These are phyloP conservation scores for Quercus suber DNA, from an alignment of 306 rosid species.

Conservation along the genomic window DNA sequence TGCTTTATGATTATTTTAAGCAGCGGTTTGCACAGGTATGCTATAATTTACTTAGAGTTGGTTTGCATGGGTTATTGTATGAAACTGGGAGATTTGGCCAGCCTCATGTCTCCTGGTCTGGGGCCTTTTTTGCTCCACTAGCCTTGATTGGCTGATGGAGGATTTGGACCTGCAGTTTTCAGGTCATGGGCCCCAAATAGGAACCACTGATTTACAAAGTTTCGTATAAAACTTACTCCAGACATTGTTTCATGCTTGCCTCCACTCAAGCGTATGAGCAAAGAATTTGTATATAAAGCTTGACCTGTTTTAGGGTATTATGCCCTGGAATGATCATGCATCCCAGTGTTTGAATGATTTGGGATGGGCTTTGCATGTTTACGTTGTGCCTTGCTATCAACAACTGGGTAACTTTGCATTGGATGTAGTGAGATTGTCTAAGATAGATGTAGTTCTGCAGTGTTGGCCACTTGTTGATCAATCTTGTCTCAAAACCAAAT, in stretches of 20 bases:
- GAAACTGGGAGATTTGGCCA: background rate
- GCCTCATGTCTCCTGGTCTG: background rate
- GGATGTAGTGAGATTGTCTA: background rate
- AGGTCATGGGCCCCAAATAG: too few species aligned
- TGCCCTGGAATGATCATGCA: background rate
- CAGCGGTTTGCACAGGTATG: conserved; percentile 97
- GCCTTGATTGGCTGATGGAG: too few species aligned
- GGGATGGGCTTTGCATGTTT: background rate
- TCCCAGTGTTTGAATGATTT: background rate
- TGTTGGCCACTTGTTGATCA: background rate
- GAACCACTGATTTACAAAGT: too few species aligned
- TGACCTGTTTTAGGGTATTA: background rate
- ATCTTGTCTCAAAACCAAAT: too few species aligned
- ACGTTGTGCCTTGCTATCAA: background rate
- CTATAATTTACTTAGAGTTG: conserved; percentile 8
- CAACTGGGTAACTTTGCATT: background rate
- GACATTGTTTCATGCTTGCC: background rate
- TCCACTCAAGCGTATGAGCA: background rate
- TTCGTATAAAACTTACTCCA: background rate
- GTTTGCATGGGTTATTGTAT: background rate
- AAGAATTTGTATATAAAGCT: background rate
- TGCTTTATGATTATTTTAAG: conserved; percentile 94
- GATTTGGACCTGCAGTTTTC: too few species aligned
- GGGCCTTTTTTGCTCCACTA: too few species aligned
- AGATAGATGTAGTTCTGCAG: background rate